Conservation (phyloP, 345 rosid species). For the Boechera retrofracta region DNA sequence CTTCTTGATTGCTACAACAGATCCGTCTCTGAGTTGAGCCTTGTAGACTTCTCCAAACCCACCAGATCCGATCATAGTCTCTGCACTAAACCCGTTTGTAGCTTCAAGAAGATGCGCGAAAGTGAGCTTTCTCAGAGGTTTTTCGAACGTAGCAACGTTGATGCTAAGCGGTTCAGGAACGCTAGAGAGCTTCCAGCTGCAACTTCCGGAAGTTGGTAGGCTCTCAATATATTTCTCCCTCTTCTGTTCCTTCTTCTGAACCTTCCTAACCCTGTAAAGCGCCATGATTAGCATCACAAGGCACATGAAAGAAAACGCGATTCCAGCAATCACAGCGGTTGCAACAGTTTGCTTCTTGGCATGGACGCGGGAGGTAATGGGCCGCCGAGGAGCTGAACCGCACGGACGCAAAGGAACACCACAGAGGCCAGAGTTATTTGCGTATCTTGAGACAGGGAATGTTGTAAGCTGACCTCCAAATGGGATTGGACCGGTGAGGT, state of each 20-base stretch:
- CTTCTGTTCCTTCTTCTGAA: slow-evolving; percentile 62
- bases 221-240: slow-evolving; percentile 85
- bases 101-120: slow-evolving; percentile 94
- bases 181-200: slow-evolving; percentile 92
- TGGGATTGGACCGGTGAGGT: slow-evolving; percentile 84
- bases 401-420: slow-evolving; percentile 84
- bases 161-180: slow-evolving; percentile 95
- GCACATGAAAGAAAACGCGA: slow-evolving; percentile 67
- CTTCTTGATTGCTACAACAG: slow-evolving; percentile 89
- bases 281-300: slow-evolving; percentile 66
- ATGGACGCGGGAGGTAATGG: slow-evolving; percentile 19
- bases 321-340: slow-evolving; percentile 71
- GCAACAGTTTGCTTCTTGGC: slow-evolving; percentile 57
- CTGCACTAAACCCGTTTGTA: slow-evolving; percentile 91
- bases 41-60: slow-evolving; percentile 99
- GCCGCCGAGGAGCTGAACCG: slow-evolving; percentile 49
- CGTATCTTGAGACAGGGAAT: slow-evolving; percentile 80
- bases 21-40: slow-evolving; percentile 79
- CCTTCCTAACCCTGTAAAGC: slow-evolving; percentile 62
- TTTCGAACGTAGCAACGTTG: slow-evolving; percentile 95
- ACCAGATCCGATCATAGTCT: slow-evolving; percentile 87
- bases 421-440: slow-evolving; percentile 91
- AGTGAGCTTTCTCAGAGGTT: slow-evolving; percentile 86
- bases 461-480: slow-evolving; percentile 96
- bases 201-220: slow-evolving; percentile 85